Base-by-base conservation (phyloP, 139 green algal species). In the Auxenochlorella pyrenoidosa region DNA sequence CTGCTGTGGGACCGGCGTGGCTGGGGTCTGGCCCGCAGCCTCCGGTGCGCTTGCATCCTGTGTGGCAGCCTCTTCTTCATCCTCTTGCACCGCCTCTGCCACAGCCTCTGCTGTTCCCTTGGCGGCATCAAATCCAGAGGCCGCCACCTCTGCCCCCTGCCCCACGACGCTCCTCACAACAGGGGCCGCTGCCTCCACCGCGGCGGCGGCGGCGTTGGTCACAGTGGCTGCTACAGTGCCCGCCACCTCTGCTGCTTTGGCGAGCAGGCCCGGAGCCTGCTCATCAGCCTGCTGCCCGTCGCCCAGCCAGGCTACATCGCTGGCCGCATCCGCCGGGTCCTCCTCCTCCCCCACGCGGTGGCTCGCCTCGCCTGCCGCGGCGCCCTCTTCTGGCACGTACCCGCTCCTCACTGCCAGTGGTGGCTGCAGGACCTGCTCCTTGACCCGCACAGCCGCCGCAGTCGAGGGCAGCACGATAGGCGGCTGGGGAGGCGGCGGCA, bases 221-320 rank as follows among this genome's bases (percentile, higher is more conserved):
- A 82, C 6, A 0, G 36, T 41, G 21, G 54, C 79, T 32, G 79
- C 79, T 58, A 60, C 79, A 4, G 22, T 30, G 79, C 28, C 28
- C 1, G 79, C 28, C 8, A 24, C 79, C 10, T 58, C 79, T 21
- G 66, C 79, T 3, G 58, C 58, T 0, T 40, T 38, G 8, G 66
- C 51, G 38, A 84, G 59, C 79, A 84, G 47, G n/a, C 77, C 77
- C 4, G 77, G 77, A 8, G 41, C 75, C 51, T 83, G 47, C n/a
- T 68, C 34, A 26, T 34, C 70, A 51, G 18, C 72, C 30, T 16
- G 21, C 28, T n/a, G 4, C 63, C 59, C 59, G 24, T 73, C 3
- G 30, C 66, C 40, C 75, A 36, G 15, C 77, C 47, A 44, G 6
- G 75, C 75, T 1, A 26, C 40, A 24, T 38, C 2, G 34, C 21